Evolutionary conservation across 2,329 filamentous ascomycete species (phyloP).

Genomic region (Neurospora sp.): DNA sequence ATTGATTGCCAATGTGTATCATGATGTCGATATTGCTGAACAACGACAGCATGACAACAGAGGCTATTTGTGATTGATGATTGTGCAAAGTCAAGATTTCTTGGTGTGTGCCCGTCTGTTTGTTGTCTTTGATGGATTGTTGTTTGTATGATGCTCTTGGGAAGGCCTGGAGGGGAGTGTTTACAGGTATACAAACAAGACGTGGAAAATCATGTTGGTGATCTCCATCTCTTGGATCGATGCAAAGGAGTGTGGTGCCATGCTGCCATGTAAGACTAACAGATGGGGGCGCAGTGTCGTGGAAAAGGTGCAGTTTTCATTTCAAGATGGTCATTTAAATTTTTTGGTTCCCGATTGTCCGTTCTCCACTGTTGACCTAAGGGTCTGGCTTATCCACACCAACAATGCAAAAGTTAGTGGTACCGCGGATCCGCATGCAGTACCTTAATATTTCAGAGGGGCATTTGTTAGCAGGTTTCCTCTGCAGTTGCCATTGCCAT

Average conservation of each 20-base stretch:
- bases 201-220: not conserved
- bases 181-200: not conserved
- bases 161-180: not conserved
- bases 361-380: not conserved
- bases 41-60: not conserved
- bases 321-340: not conserved
- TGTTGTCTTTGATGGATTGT: not conserved
- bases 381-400: not conserved
- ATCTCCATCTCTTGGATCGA: not conserved
- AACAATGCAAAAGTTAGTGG: not conserved
- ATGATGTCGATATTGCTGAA: not conserved
- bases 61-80: not conserved
- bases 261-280: not conserved
- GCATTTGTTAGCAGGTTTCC: not conserved
- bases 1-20: not conserved
- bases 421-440: not conserved
- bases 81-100: not conserved
- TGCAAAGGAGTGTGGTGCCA: not conserved
- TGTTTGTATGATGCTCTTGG: not conserved
- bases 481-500: not conserved
- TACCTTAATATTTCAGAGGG: not conserved
- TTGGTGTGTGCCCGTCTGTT: not conserved
- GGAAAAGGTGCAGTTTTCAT: not conserved
- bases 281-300: not conserved
- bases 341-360: not conserved